phyloP scores from a whole-genome alignment of 2,329 filamentous ascomycete species.

The Fonsecaea erecta region DNA sequence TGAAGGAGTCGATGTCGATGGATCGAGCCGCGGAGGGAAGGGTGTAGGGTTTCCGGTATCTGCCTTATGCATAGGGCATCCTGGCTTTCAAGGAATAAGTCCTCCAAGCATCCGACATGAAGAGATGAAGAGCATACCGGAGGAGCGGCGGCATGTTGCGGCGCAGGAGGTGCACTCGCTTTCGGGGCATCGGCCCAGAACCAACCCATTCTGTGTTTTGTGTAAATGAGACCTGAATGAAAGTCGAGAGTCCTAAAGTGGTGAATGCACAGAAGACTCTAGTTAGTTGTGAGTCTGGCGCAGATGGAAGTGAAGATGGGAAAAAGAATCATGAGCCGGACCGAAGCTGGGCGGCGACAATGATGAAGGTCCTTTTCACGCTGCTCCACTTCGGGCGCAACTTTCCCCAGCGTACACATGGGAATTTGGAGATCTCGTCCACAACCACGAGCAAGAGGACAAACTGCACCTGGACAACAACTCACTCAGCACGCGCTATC shows the following conservation, averaged over 20 bases:
- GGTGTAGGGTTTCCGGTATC: slow-evolving; percentile 40
- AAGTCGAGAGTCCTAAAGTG: background rate
- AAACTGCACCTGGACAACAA: background rate
- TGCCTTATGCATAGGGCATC: slow-evolving; percentile 70
- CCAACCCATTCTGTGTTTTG: slow-evolving; percentile 63
- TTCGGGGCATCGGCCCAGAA: slow-evolving; percentile 66
- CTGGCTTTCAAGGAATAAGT: slow-evolving; percentile 4
- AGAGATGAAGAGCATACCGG: slow-evolving; percentile 42
- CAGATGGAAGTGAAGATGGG: background rate
- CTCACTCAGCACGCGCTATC: background rate
- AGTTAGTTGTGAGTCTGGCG: background rate
- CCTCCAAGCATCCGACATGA: background rate
- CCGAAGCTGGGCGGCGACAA: background rate
- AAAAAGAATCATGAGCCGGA: background rate
- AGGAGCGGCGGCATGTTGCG: slow-evolving; percentile 51
- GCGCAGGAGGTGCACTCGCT: slow-evolving; percentile 46
- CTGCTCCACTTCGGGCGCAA: background rate
- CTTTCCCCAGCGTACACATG: background rate
- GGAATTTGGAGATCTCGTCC: background rate
- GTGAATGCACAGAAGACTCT: background rate
- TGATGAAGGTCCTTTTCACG: background rate
- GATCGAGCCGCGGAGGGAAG: slow-evolving; percentile 26
- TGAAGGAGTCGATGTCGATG: slow-evolving; percentile 40
- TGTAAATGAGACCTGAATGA: background rate
- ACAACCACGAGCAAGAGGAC: background rate